Conservation (phyloP, 2,329 filamentous ascomycete genomes). For the Penicillium glabrum region DNA sequence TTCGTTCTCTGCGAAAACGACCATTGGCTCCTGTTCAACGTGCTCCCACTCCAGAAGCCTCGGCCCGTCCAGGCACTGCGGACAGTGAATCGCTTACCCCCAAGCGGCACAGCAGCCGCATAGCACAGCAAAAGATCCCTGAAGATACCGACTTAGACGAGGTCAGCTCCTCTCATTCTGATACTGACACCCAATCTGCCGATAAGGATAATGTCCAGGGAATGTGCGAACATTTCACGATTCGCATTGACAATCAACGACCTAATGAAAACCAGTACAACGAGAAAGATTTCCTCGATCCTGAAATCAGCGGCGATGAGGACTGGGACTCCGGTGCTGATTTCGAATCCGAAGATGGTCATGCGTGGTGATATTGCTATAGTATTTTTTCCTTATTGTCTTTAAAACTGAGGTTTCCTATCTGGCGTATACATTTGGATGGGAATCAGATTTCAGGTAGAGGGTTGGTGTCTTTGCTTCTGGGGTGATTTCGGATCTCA, state of each 20-base stretch:
- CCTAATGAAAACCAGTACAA: constrained; percentile 59
- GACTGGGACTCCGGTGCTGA: constrained; percentile 58
- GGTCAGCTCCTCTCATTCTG: not conserved
- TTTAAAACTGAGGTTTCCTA: not conserved
- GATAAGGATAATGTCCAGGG: constrained; percentile 47
- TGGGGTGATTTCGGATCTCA: not conserved
- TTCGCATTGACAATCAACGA: constrained; percentile 62
- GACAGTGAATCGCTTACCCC: constrained; percentile 19
- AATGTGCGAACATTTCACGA: constrained; percentile 58
- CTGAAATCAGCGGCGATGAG: constrained; percentile 60
- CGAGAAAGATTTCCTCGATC: constrained; percentile 61
- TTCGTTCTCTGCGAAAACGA: constrained; percentile 24
- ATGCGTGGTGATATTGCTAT: constrained; percentile 23
- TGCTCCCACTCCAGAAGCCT: not conserved
- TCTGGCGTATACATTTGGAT: not conserved
- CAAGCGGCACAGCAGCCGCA: constrained; percentile 42
- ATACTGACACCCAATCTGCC: not conserved
- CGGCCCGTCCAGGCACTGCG: constrained; percentile 12
- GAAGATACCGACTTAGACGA: constrained; percentile 20
- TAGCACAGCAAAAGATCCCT: constrained; percentile 31
- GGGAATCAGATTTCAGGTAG: not conserved
- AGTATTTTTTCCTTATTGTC: not conserved
- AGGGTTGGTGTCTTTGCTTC: not conserved
- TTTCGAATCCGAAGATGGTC: constrained; percentile 19
- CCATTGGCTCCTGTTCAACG: constrained; percentile 2